Percentiles rank a stretch among this genome's conserved stretches.
Evolutionary conservation across 2,329 filamentous ascomycete species (phyloP).

Genomic region (Knoxdaviesia capensis): DNA sequence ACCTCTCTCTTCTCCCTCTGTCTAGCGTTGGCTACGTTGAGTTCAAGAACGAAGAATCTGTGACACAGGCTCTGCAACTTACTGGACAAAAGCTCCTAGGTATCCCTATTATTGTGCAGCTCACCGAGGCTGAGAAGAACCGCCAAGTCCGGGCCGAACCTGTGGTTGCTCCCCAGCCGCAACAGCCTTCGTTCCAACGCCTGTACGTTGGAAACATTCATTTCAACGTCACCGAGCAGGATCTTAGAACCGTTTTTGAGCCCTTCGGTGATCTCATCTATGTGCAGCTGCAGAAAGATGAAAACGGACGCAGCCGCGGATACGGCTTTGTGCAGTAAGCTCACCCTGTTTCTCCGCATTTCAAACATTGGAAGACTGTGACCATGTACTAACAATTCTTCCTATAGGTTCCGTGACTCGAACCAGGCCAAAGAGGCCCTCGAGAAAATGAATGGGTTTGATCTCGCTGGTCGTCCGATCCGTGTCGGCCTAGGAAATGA

Average conservation of each 20-base stretch:
- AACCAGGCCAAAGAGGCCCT: constrained; percentile 82
- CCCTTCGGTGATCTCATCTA: constrained; percentile 96
- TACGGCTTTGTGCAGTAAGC: constrained; percentile 98
- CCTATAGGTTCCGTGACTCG: constrained; percentile 66
- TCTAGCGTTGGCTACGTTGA: constrained; percentile 93
- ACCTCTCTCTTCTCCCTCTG: not conserved
- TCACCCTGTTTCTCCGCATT: not conserved
- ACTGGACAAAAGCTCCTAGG: constrained; percentile 96
- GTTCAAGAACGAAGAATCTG: constrained; percentile 91
- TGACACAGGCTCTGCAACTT: constrained; percentile 84
- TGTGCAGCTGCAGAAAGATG: constrained; percentile 93
- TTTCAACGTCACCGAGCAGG: constrained; percentile 95
- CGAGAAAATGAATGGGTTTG: constrained; percentile 99
- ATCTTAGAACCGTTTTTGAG: constrained; percentile 90
- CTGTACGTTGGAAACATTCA: constrained; percentile 99
- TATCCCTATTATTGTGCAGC: constrained; percentile 95
- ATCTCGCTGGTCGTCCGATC: constrained; percentile 90
- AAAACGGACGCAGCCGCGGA: constrained; percentile 71
- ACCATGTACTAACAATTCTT: constrained; percentile 13
- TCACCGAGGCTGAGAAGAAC: constrained; percentile 98
- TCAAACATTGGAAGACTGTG: not conserved
- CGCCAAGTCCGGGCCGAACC: constrained; percentile 74
- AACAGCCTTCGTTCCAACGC: constrained; percentile 48
- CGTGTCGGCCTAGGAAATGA: constrained; percentile 98
- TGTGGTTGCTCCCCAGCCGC: constrained; percentile 51